Evolutionary conservation across 257 asterid genomes (phyloP).

Genomic region (Salvia splendens): DNA sequence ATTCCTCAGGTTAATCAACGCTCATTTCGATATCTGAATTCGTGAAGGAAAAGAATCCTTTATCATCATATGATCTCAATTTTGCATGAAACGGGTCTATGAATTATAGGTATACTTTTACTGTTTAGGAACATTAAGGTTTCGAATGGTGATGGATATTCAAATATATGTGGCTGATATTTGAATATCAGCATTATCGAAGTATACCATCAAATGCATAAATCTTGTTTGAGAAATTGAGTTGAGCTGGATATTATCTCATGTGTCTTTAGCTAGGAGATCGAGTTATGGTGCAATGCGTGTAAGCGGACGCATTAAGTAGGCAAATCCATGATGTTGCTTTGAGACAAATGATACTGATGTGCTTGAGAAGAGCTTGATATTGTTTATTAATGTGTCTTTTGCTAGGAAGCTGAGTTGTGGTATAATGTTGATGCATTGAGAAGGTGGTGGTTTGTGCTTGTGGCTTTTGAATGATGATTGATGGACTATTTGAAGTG

Average conservation of each 20-base stretch:
- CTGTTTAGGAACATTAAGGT: background rate
- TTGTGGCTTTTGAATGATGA: background rate
- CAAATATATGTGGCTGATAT: background rate
- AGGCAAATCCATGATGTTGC: background rate
- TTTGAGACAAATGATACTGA: background rate
- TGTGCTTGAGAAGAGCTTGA: background rate
- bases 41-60: background rate
- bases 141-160: background rate
- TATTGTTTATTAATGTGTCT: too few relatives aligned
- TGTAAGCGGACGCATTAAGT: background rate
- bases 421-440: background rate
- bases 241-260: background rate
- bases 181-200: background rate
- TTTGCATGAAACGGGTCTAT: background rate
- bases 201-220: background rate
- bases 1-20: constrained; percentile 43
- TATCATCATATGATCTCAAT: background rate
- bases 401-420: background rate
- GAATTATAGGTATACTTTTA: background rate
- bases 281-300: background rate
- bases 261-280: background rate
- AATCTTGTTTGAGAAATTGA: background rate
- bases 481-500: background rate
- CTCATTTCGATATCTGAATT: background rate
- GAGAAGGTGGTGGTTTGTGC: background rate